Conservation (phyloP, 169 alveolate genomes). For the Cyclospora cayetanensis region DNA sequence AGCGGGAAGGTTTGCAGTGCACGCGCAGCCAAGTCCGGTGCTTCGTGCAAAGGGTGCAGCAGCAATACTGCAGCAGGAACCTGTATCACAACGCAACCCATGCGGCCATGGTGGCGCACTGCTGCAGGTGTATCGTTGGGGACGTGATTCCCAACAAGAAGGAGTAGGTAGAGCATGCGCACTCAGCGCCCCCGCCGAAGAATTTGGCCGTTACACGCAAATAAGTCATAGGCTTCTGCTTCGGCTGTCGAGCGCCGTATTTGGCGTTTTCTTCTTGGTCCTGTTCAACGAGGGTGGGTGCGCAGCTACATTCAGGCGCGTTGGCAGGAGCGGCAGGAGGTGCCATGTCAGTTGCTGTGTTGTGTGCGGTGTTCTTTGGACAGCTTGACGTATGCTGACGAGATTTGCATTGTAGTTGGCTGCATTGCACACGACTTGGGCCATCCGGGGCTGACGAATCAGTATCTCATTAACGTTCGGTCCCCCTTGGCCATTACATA, state of each 20-base stretch:
- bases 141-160: conserved; percentile 12
- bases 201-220: too few relatives aligned
- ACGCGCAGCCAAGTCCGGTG: background rate
- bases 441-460: conserved; percentile 92
- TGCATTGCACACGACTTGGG: conserved; percentile 94
- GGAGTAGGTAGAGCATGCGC: background rate
- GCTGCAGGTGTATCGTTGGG: conserved; percentile 1
- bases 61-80: conserved; percentile 67
- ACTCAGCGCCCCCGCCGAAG: too few relatives aligned
- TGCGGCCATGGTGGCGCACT: conserved; percentile 78
- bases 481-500: conserved; percentile 89
- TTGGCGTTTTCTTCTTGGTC: too few relatives aligned
- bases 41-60: conserved; percentile 8
- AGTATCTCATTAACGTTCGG: conserved; percentile 82
- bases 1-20: conserved; percentile 32
- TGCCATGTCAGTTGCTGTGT: background rate
- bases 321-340: background rate
- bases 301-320: background rate
- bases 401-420: conserved; percentile 81
- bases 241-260: too few relatives aligned
- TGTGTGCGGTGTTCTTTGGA: background rate
- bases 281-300: background rate
- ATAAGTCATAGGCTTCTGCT: too few relatives aligned
- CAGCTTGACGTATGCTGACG: conserved; percentile 52
- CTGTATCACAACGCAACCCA: conserved; percentile 77